phyloP scores from a whole-genome alignment of 129 eudicot species.

The Helianthus annuus region DNA sequence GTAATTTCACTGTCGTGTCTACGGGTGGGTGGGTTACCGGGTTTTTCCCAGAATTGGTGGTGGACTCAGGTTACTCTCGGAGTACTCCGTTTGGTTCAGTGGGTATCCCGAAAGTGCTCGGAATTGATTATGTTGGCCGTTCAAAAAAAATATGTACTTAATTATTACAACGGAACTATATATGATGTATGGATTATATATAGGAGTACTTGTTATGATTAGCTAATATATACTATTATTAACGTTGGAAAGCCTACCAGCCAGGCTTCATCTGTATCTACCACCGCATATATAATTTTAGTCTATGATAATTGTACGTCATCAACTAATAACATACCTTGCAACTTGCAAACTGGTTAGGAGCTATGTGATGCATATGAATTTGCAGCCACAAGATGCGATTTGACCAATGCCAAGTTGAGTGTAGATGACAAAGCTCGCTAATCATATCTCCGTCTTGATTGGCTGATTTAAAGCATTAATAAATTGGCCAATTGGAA shows the following conservation, averaged over 20 bases:
- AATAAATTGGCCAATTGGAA: slow-evolving; percentile 26
- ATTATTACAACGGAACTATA: background rate
- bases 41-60: too few relatives aligned
- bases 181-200: background rate
- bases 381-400: slow-evolving; percentile 35
- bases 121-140: too few relatives aligned
- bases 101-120: too few relatives aligned
- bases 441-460: background rate
- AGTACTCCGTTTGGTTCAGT: too few relatives aligned
- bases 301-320: background rate
- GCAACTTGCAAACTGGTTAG: slow-evolving; percentile 27
- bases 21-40: too few relatives aligned
- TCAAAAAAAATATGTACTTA: too few relatives aligned
- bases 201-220: background rate
- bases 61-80: too few relatives aligned
- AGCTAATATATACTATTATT: background rate
- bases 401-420: slow-evolving; percentile 40
- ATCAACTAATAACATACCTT: slow-evolving; percentile 13
- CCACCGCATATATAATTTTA: background rate
- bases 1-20: too few relatives aligned
- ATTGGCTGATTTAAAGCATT: slow-evolving; percentile 22
- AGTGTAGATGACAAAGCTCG: slow-evolving; percentile 22
- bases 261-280: slow-evolving; percentile 33
- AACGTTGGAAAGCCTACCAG: slow-evolving; percentile 1
- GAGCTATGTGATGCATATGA: slow-evolving; percentile 17